A percentile compares a stretch with the other conserved stretches of the same genome.
phyloP scores from a whole-genome alignment of 176 grass and related monocot species.

The Triticum urartu region DNA sequence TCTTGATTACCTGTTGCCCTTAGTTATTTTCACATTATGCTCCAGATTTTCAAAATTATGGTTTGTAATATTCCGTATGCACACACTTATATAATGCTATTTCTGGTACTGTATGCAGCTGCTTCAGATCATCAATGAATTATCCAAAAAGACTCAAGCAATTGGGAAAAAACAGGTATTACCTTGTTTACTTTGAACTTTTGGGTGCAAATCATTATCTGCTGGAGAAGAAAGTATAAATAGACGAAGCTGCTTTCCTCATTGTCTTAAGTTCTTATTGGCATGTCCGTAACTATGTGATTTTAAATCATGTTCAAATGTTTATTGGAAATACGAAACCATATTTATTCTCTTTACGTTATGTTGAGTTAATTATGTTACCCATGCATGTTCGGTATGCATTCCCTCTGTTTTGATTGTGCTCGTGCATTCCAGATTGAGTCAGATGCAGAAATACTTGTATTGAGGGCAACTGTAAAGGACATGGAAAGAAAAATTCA shows the following conservation, averaged over 20 bases:
- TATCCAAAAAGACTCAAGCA: conserved; percentile 42
- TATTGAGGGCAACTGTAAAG: conserved; percentile 49
- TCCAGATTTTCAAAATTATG: neutral
- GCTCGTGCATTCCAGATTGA: conserved; percentile 46
- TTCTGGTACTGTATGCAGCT: conserved; percentile 55
- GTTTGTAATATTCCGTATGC: conserved; percentile 2
- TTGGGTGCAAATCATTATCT: conserved; percentile 8
- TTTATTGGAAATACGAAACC: neutral
- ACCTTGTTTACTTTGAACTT: neutral
- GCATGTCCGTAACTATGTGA: neutral
- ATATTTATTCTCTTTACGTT: no score
- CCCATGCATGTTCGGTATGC: neutral
- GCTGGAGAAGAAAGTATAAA: conserved; percentile 18
- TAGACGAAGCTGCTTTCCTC: conserved; percentile 22
- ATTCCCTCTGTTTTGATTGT: conserved; percentile 17
- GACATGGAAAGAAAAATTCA: conserved; percentile 53
- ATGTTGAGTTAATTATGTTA: conserved; percentile 14
- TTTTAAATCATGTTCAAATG: conserved; percentile 6
- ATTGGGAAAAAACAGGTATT: conserved; percentile 72
- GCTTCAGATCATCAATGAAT: conserved; percentile 45
- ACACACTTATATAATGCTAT: neutral
- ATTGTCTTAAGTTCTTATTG: neutral
- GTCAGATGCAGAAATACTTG: conserved; percentile 66
- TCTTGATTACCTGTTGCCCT: neutral
- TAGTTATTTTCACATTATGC: neutral